Base-by-base conservation (phyloP, 1,284 basidiomycete genomes). In the Clitocybe nebularis region DNA sequence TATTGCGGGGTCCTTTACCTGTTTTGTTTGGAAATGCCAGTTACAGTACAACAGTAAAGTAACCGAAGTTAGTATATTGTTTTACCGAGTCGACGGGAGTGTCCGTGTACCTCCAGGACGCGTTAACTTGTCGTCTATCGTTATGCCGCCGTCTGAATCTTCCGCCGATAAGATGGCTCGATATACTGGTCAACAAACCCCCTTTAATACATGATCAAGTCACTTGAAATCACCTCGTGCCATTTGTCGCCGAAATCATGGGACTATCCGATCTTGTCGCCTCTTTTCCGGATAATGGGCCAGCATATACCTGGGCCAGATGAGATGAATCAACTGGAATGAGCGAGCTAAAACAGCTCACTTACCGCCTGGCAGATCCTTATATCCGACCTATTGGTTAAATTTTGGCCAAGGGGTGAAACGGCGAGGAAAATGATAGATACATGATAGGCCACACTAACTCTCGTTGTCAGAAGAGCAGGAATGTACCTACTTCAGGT, bases 111-210 rank as follows among this genome's bases (percentile, higher is more conserved):
- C n/a, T n/a, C n/a, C n/a, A n/a, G n/a, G n/a, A n/a, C n/a, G n/a
- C n/a, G n/a, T n/a, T n/a, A n/a, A n/a, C n/a, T n/a, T n/a, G n/a
- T 48, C 51, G 16, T 53, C 57, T 37, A 52, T 55, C 28, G 44
- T 34, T 19, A 41, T 14, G 46, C 47, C 22, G n/a, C 32, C 32
- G 6, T 34, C 32, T 1, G 32, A 34, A 9, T 34, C 32, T 19
- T 34, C 32, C 11, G 22, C 10, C 10, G 32, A 14, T 21, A 34
- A 34, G 32, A 34, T n/a, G n/a, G n/a, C n/a, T 34, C 17, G 19
- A 19, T 10, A 19, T 21, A 11, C 22, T 21, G 32, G 22, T 34
- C 17, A 19, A 21, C 30, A n/a, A 19, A 7, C 32, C 6, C 22
- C 32, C 22, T n/a, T n/a, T n/a, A n/a, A n/a, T n/a, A n/a, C n/a